These are phyloP conservation scores for Rosa chinensis DNA, from an alignment of 306 rosid species.

Conservation along the genomic window DNA sequence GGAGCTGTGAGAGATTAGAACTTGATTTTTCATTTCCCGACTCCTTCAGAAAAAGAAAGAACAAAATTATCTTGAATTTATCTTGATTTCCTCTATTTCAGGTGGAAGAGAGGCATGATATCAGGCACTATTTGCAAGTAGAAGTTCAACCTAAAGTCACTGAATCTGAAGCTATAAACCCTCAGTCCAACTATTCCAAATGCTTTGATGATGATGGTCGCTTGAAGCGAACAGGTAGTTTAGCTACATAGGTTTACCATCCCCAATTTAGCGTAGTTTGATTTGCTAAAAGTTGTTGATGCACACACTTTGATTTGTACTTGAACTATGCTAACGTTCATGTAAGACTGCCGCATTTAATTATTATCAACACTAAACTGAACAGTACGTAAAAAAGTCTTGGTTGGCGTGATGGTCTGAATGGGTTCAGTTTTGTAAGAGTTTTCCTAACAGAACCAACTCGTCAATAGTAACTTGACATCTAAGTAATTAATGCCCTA, in stretches of 20 bases:
- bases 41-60: neutral
- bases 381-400: neutral
- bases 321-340: neutral
- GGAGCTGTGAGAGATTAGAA: constrained; percentile 49
- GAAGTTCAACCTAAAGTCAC: constrained; percentile 52
- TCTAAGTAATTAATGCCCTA: neutral
- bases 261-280: neutral
- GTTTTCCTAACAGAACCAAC: neutral
- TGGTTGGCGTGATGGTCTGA: neutral
- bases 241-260: neutral
- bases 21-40: neutral
- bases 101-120: constrained; percentile 66
- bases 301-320: neutral
- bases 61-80: neutral
- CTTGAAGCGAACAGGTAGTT: constrained; percentile 66
- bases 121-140: constrained; percentile 58
- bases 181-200: constrained; percentile 51
- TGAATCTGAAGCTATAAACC: constrained; percentile 41
- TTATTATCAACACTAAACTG: neutral
- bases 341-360: neutral
- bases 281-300: neutral
- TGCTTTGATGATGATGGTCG: constrained; percentile 85
- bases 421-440: neutral
- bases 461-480: neutral
- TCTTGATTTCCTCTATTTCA: constrained; percentile 21